A percentile compares a stretch with the other conserved stretches of the same genome.
phyloP scores from a whole-genome alignment of 2,329 filamentous ascomycete genomes.

The Paraphoma sp. region DNA sequence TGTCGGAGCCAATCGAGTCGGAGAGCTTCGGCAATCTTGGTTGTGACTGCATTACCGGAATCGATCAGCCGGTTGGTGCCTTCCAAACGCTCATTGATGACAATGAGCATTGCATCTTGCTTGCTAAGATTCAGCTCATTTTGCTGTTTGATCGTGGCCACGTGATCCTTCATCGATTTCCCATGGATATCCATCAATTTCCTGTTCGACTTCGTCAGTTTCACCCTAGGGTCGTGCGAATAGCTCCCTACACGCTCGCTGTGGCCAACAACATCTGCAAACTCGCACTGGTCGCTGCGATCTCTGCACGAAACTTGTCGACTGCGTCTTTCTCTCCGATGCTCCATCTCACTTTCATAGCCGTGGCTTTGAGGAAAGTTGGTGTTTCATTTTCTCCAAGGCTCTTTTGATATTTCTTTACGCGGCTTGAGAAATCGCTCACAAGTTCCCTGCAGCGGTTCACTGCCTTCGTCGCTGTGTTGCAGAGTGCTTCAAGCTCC shows the following conservation, averaged over 20 bases:
- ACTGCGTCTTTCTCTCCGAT: conserved; percentile 17
- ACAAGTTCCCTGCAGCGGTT: conserved; percentile 7
- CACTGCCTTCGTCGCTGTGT: conserved; percentile 9
- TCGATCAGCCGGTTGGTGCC: conserved; percentile 1
- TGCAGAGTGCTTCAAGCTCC: conserved; percentile 7
- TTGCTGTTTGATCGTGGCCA: background rate
- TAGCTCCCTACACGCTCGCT: conserved; percentile 10
- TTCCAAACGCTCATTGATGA: background rate
- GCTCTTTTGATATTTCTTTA: conserved; percentile 10
- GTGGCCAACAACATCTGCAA: conserved; percentile 16
- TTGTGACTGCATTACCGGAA: background rate
- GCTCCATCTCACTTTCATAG: conserved; percentile 14
- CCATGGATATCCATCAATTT: conserved; percentile 6
- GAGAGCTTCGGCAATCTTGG: conserved; percentile 5
- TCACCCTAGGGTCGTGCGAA: background rate
- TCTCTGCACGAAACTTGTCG: conserved; percentile 15
- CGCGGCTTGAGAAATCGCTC: background rate
- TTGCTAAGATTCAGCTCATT: background rate
- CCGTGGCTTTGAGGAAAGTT: conserved; percentile 2
- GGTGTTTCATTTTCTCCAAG: conserved; percentile 4
- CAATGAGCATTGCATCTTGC: background rate
- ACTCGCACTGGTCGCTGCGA: conserved; percentile 7
- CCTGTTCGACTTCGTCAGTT: background rate
- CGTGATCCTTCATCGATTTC: conserved; percentile 3
- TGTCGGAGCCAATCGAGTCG: conserved; percentile 11